phyloP scores from a whole-genome alignment of 2,329 filamentous ascomycete genomes.

The Penicillium sp. region DNA sequence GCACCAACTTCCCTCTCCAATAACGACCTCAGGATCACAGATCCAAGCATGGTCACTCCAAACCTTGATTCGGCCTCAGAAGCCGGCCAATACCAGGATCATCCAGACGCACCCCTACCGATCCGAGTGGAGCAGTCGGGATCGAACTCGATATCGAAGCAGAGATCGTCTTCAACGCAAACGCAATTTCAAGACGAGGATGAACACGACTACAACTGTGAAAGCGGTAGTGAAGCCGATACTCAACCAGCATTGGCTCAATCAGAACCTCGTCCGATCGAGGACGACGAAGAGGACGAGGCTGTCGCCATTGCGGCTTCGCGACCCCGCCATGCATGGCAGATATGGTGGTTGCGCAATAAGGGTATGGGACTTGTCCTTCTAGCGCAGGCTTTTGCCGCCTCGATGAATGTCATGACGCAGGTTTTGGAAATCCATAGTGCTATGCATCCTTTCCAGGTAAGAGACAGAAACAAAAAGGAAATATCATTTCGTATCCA shows the following conservation, averaged over 20 bases:
- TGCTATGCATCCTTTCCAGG: slow-evolving; percentile 76
- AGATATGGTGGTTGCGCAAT: slow-evolving; percentile 59
- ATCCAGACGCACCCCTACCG: slow-evolving; percentile 23
- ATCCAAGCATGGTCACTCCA: not conserved
- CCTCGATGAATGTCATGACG: slow-evolving; percentile 80
- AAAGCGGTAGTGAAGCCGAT: slow-evolving; percentile 2
- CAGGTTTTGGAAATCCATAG: slow-evolving; percentile 69
- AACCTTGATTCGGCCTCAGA: not conserved
- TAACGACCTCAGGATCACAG: slow-evolving; percentile 1
- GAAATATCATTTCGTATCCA: not conserved
- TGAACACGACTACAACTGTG: slow-evolving; percentile 1
- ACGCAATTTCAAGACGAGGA: not conserved
- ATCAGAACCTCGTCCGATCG: slow-evolving; percentile 23
- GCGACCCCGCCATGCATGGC: slow-evolving; percentile 30
- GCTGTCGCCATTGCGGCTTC: not conserved
- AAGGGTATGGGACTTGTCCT: slow-evolving; percentile 73
- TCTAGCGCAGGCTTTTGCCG: slow-evolving; percentile 75
- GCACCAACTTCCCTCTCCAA: not conserved
- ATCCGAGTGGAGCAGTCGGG: not conserved
- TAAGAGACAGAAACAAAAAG: slow-evolving; percentile 21
- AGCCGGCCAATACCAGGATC: slow-evolving; percentile 9
- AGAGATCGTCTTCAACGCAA: not conserved
- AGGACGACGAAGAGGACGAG: not conserved
- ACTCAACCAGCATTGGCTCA: slow-evolving; percentile 8
- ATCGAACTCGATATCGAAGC: not conserved